A percentile compares a stretch with the other conserved stretches of the same genome.
These are phyloP conservation scores for Malus asiatica DNA, from an alignment of 306 rosid genomes.

Conservation along the genomic window DNA sequence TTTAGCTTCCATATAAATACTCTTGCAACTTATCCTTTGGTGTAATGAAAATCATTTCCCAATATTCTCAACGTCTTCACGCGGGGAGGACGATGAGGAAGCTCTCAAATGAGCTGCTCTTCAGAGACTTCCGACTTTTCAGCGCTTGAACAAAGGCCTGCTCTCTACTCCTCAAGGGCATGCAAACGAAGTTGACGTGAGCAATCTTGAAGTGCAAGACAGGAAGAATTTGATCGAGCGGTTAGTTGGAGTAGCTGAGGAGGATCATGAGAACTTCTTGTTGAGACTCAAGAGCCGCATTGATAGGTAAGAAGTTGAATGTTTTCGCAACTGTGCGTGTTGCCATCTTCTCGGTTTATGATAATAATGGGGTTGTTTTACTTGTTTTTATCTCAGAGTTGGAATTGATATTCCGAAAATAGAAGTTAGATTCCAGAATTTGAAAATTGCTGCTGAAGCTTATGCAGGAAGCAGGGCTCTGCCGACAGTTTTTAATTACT, in stretches of 20 bases:
- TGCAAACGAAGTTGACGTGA: constrained; percentile 42
- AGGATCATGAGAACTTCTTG: constrained; percentile 30
- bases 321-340: too few relatives aligned
- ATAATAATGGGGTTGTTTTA: not conserved
- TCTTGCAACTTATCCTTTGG: too few relatives aligned
- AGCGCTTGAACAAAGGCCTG: constrained; percentile 64
- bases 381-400: constrained; percentile 32
- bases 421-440: constrained; percentile 51
- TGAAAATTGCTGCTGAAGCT: constrained; percentile 42
- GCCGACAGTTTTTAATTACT: constrained; percentile 13
- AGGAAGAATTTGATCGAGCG: constrained; percentile 30
- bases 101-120: constrained; percentile 71
- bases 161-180: constrained; percentile 36
- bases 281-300: constrained; percentile 51
- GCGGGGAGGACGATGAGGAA: constrained; percentile 47
- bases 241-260: constrained; percentile 24
- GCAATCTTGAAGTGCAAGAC: constrained; percentile 29
- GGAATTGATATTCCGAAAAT: constrained; percentile 49
- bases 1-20: too few relatives aligned
- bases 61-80: constrained; percentile 22
- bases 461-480: constrained; percentile 37
- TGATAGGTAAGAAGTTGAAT: constrained; percentile 43
- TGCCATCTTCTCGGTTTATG: too few relatives aligned
- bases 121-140: constrained; percentile 66
- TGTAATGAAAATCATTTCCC: too few relatives aligned